Evolutionary conservation across 2,329 filamentous ascomycete species (phyloP), one percentile per base, ranked within the genome.

Genomic region (Gnomoniopsis sp.): DNA sequence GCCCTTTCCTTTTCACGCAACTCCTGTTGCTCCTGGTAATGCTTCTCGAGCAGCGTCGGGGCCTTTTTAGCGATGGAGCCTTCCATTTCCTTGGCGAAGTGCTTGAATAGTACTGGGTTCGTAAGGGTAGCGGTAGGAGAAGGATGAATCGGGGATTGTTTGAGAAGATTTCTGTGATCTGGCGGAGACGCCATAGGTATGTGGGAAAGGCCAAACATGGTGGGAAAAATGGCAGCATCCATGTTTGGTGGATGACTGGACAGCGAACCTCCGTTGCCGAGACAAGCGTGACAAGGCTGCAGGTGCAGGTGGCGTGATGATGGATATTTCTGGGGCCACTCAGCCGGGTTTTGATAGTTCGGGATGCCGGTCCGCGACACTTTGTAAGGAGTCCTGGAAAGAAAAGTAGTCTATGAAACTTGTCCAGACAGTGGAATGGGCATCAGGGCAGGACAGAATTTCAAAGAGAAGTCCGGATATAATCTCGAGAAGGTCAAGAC

Each of bases 161-260:
- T 53, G 64, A 66, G 61, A 59, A 77, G 75, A 4, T 68, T 65
- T 41, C 70, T 69, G 55, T 72, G 69, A 38, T 76, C 74, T 36
- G 74, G 74, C 7, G 74, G 73, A 52, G 74, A 74, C 7, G 74
- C 75, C 49, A 75, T 69, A 43, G 74, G 74, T 15, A 71, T 67
- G 30, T 74, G 69, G 55, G 70, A 53, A 41, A 59, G 38, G 33
- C 58, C 58, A 46, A 62, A 17, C 59, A 62, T 59, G 23, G 59
- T 56, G 49, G 59, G 57, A 33, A 59, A 53, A 3, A 57, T 56
- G 14, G 57, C 50, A 14, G 59, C 59, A 21, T 59, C 57, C 59
- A 61, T 61, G 26, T 23, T 36, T 44, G 50, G 6, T 30, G 33
- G 41, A 48, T 4, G 21, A 19, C 14, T 41, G 49, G 23, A 36